Percentiles rank a stretch among this genome's conserved stretches.
Conservation (phyloP, 139 green algal species). For the Chlamydomonas sp. region DNA sequence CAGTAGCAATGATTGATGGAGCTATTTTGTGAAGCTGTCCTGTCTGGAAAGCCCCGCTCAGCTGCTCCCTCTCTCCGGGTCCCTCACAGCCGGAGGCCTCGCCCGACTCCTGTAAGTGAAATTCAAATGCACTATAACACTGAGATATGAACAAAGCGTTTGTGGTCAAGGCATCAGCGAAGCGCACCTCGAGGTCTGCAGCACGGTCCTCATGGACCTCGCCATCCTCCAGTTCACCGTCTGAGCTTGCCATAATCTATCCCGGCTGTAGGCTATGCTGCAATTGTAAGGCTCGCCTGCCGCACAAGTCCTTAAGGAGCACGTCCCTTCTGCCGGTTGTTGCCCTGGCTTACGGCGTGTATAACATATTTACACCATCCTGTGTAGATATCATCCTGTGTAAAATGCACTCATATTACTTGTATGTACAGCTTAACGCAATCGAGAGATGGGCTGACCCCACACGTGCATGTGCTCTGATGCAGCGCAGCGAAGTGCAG, state of each 20-base stretch:
- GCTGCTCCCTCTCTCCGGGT: not conserved
- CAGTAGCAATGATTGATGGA: not conserved
- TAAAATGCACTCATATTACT: no score
- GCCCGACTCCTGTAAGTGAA: constrained; percentile 22
- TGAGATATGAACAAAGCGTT: not conserved
- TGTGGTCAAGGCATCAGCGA: not conserved
- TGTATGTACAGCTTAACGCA: no score
- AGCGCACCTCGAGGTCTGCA: constrained; percentile 7
- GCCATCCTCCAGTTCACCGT: constrained; percentile 34
- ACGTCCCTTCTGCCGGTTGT: no score
- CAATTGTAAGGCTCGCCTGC: no score
- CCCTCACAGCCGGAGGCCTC: constrained; percentile 25
- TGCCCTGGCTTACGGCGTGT: no score
- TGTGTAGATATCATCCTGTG: no score
- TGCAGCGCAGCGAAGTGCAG: no score
- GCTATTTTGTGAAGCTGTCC: not conserved
- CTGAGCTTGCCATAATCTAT: not conserved
- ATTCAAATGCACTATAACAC: not conserved
- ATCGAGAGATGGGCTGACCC: no score
- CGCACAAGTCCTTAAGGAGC: no score
- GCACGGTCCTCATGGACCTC: constrained; percentile 18
- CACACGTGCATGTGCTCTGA: no score
- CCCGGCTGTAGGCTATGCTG: no score
- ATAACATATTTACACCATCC: no score
- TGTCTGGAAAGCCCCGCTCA: not conserved